phyloP scores from a whole-genome alignment of 2,329 filamentous ascomycete genomes.

The Trichocomaceae sp. region DNA sequence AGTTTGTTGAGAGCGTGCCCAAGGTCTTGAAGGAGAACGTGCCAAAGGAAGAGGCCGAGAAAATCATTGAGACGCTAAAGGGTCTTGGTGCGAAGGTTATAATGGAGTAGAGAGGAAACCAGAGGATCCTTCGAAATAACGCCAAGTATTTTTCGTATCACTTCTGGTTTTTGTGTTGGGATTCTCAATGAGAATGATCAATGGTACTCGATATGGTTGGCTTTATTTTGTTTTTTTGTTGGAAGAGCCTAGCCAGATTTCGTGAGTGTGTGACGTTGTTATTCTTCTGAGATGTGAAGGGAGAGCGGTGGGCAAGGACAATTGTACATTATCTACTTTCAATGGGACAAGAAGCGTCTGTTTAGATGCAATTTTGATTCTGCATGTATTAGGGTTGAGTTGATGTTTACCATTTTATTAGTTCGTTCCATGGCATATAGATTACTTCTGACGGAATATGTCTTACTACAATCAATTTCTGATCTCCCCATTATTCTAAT shows the following conservation, averaged over 20 bases:
- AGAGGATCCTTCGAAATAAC: no score
- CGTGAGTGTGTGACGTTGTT: neutral
- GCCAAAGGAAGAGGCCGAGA: slow-evolving; percentile 97
- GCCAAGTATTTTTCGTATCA: neutral
- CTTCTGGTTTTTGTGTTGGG: neutral
- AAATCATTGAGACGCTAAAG: slow-evolving; percentile 94
- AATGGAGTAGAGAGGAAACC: slow-evolving; percentile 76
- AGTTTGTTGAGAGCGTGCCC: slow-evolving; percentile 96
- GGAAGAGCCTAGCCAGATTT: neutral
- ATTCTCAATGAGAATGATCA: neutral
- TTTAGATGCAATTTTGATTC: slow-evolving; percentile 10
- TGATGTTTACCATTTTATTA: slow-evolving; percentile 6
- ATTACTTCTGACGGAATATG: slow-evolving; percentile 11
- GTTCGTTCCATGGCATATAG: slow-evolving; percentile 7
- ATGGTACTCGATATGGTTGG: neutral
- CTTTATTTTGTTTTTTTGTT: neutral
- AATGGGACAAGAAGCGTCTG: slow-evolving; percentile 12
- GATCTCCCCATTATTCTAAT: neutral
- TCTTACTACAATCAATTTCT: slow-evolving; percentile 10
- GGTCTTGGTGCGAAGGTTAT: slow-evolving; percentile 78
- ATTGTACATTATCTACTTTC: slow-evolving; percentile 15
- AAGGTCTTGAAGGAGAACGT: slow-evolving; percentile 99
- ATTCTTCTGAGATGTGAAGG: neutral
- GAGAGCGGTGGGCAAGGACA: neutral
- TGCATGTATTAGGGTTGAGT: slow-evolving; percentile 5